A percentile compares a stretch with the other conserved stretches of the same genome.
Evolutionary conservation across 164 flowering plant genomes (phyloP).

Genomic region (Kingdonia uniflora): DNA sequence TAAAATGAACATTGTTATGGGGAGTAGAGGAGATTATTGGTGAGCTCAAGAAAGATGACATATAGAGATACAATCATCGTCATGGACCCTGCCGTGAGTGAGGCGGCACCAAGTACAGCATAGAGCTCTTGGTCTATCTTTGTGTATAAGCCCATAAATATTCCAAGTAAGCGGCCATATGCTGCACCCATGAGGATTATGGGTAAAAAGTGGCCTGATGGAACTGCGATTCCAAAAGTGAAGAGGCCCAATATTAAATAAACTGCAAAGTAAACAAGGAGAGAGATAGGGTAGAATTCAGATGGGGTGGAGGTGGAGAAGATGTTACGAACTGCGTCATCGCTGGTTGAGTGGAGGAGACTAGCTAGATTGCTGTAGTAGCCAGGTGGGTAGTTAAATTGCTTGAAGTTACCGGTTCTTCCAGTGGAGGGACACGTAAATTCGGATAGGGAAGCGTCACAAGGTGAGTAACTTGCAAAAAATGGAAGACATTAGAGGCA

Average conservation of each 20-base stretch:
- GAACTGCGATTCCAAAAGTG: conserved; percentile 90
- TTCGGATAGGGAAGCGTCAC: conserved; percentile 34
- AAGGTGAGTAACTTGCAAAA: conserved; percentile 56
- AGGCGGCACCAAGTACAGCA: conserved; percentile 92
- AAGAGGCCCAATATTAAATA: conserved; percentile 65
- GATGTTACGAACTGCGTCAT: conserved; percentile 86
- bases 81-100: conserved; percentile 95
- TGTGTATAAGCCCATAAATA: conserved; percentile 50
- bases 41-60: conserved; percentile 91
- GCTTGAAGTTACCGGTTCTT: conserved; percentile 77
- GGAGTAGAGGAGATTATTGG: conserved; percentile 82
- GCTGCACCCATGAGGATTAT: conserved; percentile 89
- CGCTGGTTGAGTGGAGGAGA: conserved; percentile 73
- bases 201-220: conserved; percentile 93
- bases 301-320: conserved; percentile 60
- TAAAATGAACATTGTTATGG: conserved; percentile 82
- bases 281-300: conserved; percentile 48
- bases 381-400: conserved; percentile 80
- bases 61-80: conserved; percentile 95
- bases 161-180: conserved; percentile 81
- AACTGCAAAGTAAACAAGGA: conserved; percentile 55
- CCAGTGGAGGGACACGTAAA: conserved; percentile 57
- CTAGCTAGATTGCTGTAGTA: conserved; percentile 87
- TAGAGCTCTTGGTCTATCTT: conserved; percentile 76
- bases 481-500: conserved; percentile 78